Evolutionary conservation across 1,139 yeast genomes (phyloP), one percentile per base, ranked within the genome.

Genomic region (Arxiozyma heterogenica): DNA sequence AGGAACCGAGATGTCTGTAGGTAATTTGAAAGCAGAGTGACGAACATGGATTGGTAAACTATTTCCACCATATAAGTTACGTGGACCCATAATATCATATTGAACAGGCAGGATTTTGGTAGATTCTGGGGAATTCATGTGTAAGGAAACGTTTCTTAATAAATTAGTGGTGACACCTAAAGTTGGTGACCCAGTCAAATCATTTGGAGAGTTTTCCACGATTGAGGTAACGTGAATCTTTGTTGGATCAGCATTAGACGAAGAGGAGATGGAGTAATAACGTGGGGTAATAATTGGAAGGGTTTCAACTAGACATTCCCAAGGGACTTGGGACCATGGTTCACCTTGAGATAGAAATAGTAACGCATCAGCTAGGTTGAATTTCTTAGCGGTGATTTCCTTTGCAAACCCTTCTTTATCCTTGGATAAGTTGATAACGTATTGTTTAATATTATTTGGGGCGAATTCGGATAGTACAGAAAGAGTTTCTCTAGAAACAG

Each of bases 231-330:
- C 78, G 63, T 84, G 89, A 58, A 93, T 79, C 20, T 78, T 76
- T 54, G 83, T 79, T 70, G 90, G 89, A 65, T 88, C 94, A 55
- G 83, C 78, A 56, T 83, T 72, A 1, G 95, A 84, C 12, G 97
- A 89, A 1, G 98, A 91, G 4, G 98, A 91, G 62, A 93, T 93
- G 23, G 98, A 93, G 72, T 93, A 93, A 73, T 90, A 93, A 72
- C 98, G 91, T 49, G 98, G 96, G 68, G 86, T 94, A 64, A 93
- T 75, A 64, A 83, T 89, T 53, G 90, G 81, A 57, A 93, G 72
- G 46, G 84, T 79, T 73, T 93, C 98, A 63, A 91, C 76, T 52
- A 93, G 73, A 66, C 90, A 88, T 55, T 83, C 84, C 74, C 91
- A 86, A 42, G 98, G 97, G 51, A 93, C 88, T 17, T 73, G 69